Percentiles rank a stretch among this genome's conserved stretches.
Conservation (phyloP, 2,329 filamentous ascomycete genomes). For the Xylaria sp. region DNA sequence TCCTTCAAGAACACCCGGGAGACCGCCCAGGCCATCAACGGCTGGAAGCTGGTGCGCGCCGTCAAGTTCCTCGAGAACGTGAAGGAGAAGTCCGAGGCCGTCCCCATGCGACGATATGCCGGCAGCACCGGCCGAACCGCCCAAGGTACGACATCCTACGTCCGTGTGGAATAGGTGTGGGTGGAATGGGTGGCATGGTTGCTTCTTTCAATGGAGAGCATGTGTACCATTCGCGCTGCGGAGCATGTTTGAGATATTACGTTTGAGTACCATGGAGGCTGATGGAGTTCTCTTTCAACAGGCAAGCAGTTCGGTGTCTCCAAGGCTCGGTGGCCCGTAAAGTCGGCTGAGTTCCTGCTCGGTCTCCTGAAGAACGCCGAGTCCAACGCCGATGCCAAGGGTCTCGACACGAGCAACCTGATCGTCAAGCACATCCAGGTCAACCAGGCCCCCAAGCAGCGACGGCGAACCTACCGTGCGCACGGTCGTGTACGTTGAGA, state of each 20-base stretch:
- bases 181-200: background rate
- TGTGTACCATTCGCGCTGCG: too few relatives aligned
- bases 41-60: conserved; percentile 96
- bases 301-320: conserved; percentile 99
- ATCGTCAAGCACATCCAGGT: conserved; percentile 99
- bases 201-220: conserved; percentile 6
- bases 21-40: conserved; percentile 99
- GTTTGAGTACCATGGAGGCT: conserved; percentile 20
- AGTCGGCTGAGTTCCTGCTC: conserved; percentile 98
- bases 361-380: conserved; percentile 97
- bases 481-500: conserved; percentile 97
- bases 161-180: background rate
- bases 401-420: conserved; percentile 95
- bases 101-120: conserved; percentile 97
- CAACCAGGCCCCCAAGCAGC: conserved; percentile 99
- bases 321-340: conserved; percentile 98
- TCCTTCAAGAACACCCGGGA: conserved; percentile 99
- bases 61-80: conserved; percentile 98
- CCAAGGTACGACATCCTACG: conserved; percentile 76
- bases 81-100: conserved; percentile 92
- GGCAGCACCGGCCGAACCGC: conserved; percentile 93
- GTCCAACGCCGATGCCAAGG: conserved; percentile 96
- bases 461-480: conserved; percentile 98
- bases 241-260: background rate
- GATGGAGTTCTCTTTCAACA: conserved; percentile 43